Evolutionary conservation across 176 grass and related monocot species (phyloP), one percentile per base, ranked within the genome.

Genomic region (Eragrostis nindensis): DNA sequence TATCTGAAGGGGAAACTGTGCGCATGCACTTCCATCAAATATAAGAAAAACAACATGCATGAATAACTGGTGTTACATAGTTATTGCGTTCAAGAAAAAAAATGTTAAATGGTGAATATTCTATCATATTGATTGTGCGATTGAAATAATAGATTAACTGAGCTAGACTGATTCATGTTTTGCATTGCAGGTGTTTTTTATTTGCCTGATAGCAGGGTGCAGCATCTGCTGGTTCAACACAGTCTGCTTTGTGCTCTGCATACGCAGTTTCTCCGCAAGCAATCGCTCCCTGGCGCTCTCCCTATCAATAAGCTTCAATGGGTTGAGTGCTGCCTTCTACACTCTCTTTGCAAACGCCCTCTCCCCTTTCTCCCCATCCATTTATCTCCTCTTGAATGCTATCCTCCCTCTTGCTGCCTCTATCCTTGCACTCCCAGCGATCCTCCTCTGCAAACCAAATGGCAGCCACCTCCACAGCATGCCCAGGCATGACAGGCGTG

Each of bases 201-300:
- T 90, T 38, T 94, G 94, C 76, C 54, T 97, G 55, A n/a, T 92
- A 32, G 94, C 91, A 17, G 92, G 94, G 22, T 97, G 89, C 82
- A 94, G 89, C 87, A 97, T 97, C 64, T 90, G 83, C 62, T 97
- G 94, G 94, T 97, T 97, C 94, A 97, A 97, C 91, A 97, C 94
- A 0, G 87, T 97, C 45, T 97, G 94, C 83, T 97, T 97, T n/a
- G 89, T 97, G 15, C 85, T 97, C n/a, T 94, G 91, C 89, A 85
- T 92, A 32, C 87, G 87, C 48, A 94, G 68, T 55, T 97, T 97
- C 87, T 87, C 92, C 2, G 42, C 74, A 10, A 60, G 70, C 42
- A 87, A 83, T 40, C 94, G 89, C 64, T 87, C 94, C 30, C 72
- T 97, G 14, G 92, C 92, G 7, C 87, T 97, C 72, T 91, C 92